A percentile compares a stretch with the other conserved stretches of the same genome.
Evolutionary conservation across 352 stramenopile genomes (phyloP).

Genomic region (Albugo candida): DNA sequence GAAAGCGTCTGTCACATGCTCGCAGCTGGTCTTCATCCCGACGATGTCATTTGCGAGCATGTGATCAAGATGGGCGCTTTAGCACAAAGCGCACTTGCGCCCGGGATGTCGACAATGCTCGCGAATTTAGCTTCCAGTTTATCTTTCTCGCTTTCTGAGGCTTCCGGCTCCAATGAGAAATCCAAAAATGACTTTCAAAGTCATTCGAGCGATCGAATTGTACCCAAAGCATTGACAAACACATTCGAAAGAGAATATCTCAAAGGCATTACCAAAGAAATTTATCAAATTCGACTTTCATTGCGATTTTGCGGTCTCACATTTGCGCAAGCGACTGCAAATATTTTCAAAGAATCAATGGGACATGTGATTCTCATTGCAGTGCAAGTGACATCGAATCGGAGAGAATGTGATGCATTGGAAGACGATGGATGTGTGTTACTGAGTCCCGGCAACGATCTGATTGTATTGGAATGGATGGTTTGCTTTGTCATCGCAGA

Average conservation of each 20-base stretch:
- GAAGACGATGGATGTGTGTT: slow-evolving; percentile 37
- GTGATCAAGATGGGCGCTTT: slow-evolving; percentile 76
- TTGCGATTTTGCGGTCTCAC: slow-evolving; percentile 52
- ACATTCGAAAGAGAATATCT: slow-evolving; percentile 32
- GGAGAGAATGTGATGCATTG: slow-evolving; percentile 9
- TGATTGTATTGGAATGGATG: slow-evolving; percentile 60
- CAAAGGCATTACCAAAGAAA: slow-evolving; percentile 55
- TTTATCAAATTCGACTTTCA: slow-evolving; percentile 65
- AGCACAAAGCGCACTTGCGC: slow-evolving; percentile 51
- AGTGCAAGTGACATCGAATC: slow-evolving; percentile 46
- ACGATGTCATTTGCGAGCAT: slow-evolving; percentile 77
- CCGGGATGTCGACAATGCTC: slow-evolving; percentile 68
- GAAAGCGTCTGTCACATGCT: slow-evolving; percentile 65
- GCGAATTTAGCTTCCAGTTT: slow-evolving; percentile 67
- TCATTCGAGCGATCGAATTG: slow-evolving; percentile 1
- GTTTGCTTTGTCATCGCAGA: slow-evolving; percentile 76
- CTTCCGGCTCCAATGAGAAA: no score
- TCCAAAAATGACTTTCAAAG: background rate
- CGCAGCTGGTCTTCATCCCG: slow-evolving; percentile 40
- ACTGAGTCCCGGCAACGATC: slow-evolving; percentile 47
- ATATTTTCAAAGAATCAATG: slow-evolving; percentile 44
- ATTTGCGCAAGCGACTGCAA: slow-evolving; percentile 32
- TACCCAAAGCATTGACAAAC: background rate
- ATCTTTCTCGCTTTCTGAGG: slow-evolving; percentile 12
- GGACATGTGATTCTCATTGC: slow-evolving; percentile 59